Conservation (phyloP, 208 protist species). For the Crithidia fasciculata region DNA sequence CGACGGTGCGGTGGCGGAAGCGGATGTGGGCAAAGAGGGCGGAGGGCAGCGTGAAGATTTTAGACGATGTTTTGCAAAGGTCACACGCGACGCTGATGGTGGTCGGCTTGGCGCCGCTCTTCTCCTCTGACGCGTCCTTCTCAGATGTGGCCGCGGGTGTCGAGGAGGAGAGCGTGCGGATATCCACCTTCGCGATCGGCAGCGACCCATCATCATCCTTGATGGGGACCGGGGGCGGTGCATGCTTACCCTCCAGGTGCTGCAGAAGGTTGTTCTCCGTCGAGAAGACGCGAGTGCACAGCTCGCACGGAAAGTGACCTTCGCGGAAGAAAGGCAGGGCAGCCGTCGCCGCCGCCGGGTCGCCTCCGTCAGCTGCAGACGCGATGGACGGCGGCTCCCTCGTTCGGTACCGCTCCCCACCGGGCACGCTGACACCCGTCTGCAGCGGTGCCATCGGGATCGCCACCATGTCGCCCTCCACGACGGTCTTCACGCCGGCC, state of each 20-base stretch:
- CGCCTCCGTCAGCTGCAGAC: background rate
- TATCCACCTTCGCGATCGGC: background rate
- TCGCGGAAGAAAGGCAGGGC: conserved; percentile 32
- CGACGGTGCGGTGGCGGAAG: conserved; percentile 80
- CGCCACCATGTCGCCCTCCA: conserved; percentile 18
- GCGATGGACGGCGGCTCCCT: too few relatives aligned
- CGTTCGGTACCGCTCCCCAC: background rate
- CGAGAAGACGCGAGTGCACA: conserved; percentile 64
- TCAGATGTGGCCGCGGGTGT: too few relatives aligned
- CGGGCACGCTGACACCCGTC: background rate
- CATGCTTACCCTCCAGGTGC: conserved; percentile 74
- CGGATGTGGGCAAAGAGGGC: conserved; percentile 87
- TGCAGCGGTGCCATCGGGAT: background rate
- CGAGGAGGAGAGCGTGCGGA: too few relatives aligned
- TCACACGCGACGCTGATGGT: conserved; percentile 64
- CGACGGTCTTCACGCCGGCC: conserved; percentile 38
- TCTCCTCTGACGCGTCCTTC: background rate
- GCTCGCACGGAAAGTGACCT: conserved; percentile 80
- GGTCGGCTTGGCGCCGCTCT: conserved; percentile 13
- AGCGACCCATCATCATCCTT: background rate
- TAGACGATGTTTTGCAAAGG: conserved; percentile 43
- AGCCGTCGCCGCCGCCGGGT: background rate
- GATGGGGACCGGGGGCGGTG: background rate
- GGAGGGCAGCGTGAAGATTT: conserved; percentile 78
- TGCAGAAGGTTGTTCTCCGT: conserved; percentile 75